A percentile compares a stretch with the other conserved stretches of the same genome.
phyloP scores from a whole-genome alignment of 306 rosid genomes.

The Medicago truncatula region MtrunA17r5.0-ANR NC_053043.1:18175501-18176000 shows the following conservation, averaged over 20 bases:
- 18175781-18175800: background rate
- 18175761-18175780: background rate
- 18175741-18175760: background rate
- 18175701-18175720: too few species aligned
- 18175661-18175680: too few species aligned
- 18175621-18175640: too few species aligned
- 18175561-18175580: slow-evolving; percentile 27
- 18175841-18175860: background rate
- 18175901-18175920: too few species aligned
- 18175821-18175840: background rate
- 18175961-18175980: too few species aligned
- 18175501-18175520: slow-evolving; percentile 41
- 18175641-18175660: too few species aligned
- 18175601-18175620: too few species aligned
- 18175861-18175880: background rate
- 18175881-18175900: background rate
- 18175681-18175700: too few species aligned
- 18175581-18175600: background rate
- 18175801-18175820: background rate
- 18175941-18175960: too few species aligned
- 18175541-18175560: slow-evolving; percentile 25
- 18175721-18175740: too few species aligned
- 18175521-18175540: slow-evolving; percentile 17
- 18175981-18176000: too few species aligned
- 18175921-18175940: too few species aligned